Conservation (phyloP, 2,329 filamentous ascomycete genomes). For the Ceratocystiopsis minuta region DNA sequence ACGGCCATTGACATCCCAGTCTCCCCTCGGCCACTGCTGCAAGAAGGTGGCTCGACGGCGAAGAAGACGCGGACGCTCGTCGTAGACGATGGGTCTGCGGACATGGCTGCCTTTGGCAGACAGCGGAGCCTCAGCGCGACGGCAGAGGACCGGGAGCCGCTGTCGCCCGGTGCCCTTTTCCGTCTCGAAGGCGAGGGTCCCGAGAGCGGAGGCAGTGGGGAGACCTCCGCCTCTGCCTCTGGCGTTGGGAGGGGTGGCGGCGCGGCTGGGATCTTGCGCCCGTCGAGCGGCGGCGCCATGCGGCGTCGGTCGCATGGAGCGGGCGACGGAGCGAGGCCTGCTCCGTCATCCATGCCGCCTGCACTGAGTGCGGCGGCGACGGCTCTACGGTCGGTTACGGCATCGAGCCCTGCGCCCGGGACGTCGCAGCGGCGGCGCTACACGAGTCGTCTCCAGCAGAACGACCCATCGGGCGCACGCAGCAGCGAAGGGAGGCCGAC, state of each 20-base stretch:
- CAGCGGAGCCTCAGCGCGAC: slow-evolving; percentile 53
- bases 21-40: slow-evolving; percentile 38
- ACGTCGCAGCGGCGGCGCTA: slow-evolving; percentile 7
- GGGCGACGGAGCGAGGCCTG: no score
- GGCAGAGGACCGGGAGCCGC: slow-evolving; percentile 43
- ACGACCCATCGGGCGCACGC: background rate
- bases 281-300: slow-evolving; percentile 3
- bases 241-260: background rate
- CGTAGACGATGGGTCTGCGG: slow-evolving; percentile 39
- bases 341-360: background rate
- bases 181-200: slow-evolving; percentile 22
- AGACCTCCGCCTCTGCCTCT: background rate
- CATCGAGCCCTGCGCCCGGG: background rate
- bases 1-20: slow-evolving; percentile 57
- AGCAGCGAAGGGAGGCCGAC: slow-evolving; percentile 14
- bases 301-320: background rate
- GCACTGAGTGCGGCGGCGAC: background rate
- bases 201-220: slow-evolving; percentile 9
- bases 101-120: slow-evolving; percentile 35
- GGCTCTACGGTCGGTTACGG: background rate
- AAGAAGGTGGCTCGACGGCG: slow-evolving; percentile 36
- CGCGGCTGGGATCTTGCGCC: background rate
- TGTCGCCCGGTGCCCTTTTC: slow-evolving; percentile 46
- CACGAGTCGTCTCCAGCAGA: slow-evolving; percentile 4
- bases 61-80: slow-evolving; percentile 35